phyloP scores from a whole-genome alignment of 495 filamentous ascomycete genomes.

The Neurospora tetrasperma region DNA sequence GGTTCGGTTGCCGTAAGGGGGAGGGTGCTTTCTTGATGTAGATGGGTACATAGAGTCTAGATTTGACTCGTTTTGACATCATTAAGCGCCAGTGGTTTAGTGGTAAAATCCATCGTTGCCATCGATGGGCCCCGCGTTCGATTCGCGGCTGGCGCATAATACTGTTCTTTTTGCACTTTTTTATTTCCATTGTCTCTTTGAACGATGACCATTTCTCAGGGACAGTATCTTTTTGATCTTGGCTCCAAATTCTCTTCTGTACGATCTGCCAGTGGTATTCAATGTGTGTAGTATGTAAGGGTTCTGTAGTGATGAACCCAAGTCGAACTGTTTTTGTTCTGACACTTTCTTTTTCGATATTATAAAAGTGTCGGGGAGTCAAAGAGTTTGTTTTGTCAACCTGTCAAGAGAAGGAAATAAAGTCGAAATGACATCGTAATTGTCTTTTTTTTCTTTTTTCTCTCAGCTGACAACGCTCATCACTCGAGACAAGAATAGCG shows the following conservation, averaged over 20 bases:
- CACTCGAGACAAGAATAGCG: no score
- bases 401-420: no score
- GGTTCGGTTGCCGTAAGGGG: neutral
- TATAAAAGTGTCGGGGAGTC: neutral
- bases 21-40: no score
- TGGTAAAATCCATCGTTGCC: constrained; percentile 1
- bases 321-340: no score
- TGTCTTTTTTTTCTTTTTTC: no score
- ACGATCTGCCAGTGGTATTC: neutral
- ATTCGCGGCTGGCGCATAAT: neutral
- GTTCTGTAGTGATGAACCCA: no score
- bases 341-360: neutral
- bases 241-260: neutral
- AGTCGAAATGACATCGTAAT: no score
- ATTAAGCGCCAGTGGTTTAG: neutral
- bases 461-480: no score
- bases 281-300: no score
- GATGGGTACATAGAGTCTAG: neutral
- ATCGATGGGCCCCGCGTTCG: constrained; percentile 1
- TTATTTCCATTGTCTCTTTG: neutral
- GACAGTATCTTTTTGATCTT: neutral
- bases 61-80: neutral
- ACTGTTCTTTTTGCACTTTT: neutral
- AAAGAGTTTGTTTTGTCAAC: no score
- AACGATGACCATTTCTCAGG: neutral